phyloP scores from a whole-genome alignment of 2,329 filamentous ascomycete genomes.

The Blastomyces silverae region DNA sequence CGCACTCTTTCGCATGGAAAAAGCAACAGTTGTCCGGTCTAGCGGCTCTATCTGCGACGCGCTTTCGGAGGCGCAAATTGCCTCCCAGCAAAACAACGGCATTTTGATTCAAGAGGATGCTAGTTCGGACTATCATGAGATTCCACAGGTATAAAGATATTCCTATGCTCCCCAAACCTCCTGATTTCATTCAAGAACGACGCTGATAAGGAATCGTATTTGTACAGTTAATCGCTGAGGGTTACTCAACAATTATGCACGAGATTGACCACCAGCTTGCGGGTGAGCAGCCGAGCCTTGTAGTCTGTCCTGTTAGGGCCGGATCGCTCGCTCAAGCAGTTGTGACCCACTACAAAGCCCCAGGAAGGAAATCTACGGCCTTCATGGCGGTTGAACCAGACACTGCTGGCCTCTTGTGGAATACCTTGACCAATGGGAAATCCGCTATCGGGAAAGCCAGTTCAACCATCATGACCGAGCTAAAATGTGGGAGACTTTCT shows the following conservation, averaged over 20 bases:
- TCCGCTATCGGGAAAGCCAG: not conserved
- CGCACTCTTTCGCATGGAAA: not conserved
- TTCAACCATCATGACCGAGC: not conserved
- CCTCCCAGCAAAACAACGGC: not conserved
- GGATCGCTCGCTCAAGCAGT: not conserved
- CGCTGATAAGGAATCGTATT: not conserved
- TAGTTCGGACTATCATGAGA: not conserved
- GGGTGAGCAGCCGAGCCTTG: not conserved
- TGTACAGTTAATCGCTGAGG: not conserved
- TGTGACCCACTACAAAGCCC: not conserved
- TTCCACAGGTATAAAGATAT: not conserved
- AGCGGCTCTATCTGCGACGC: not conserved
- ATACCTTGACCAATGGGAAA: not conserved
- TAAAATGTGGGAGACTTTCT: not conserved
- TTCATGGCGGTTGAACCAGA: slow-evolving; percentile 1
- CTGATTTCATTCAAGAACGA: not conserved
- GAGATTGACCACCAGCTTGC: slow-evolving; percentile 2
- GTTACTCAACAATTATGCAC: not conserved
- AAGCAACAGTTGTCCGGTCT: not conserved
- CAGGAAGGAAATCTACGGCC: not conserved
- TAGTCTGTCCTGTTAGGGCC: not conserved
- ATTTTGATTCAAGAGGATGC: slow-evolving; percentile 2
- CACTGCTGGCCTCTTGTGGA: not conserved
- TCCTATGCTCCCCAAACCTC: not conserved
- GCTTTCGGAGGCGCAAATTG: not conserved